Conservation (phyloP, 768 basidiomycete species). For the Phanerochaete carnosa region DNA sequence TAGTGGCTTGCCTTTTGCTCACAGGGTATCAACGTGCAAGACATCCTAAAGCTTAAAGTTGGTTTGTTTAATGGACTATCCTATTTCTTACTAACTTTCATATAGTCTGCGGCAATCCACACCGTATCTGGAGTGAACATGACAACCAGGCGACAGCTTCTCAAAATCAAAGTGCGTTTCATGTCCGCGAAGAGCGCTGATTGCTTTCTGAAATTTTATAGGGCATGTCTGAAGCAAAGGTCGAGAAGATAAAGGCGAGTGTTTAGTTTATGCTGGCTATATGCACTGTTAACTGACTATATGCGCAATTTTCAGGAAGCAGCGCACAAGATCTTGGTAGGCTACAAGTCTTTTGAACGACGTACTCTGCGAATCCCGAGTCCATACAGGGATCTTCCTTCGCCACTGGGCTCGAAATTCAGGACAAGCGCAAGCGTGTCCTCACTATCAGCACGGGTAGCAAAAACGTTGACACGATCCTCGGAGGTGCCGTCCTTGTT, state of each 20-base stretch:
- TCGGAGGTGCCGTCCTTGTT: constrained; percentile 56
- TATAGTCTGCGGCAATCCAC: constrained; percentile 73
- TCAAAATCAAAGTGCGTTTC: constrained; percentile 82
- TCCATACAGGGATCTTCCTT: constrained; percentile 81
- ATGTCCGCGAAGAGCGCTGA: constrained; percentile 1
- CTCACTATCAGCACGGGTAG: constrained; percentile 88
- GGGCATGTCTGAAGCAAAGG: constrained; percentile 97
- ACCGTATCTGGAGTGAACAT: constrained; percentile 87
- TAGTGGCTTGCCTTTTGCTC: not conserved
- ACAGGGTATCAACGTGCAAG: constrained; percentile 93
- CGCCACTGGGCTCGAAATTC: constrained; percentile 87
- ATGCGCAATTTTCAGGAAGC: constrained; percentile 60
- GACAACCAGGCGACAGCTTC: constrained; percentile 84
- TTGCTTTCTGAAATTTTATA: constrained; percentile 27
- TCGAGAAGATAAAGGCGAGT: constrained; percentile 89
- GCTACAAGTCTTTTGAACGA: constrained; percentile 11
- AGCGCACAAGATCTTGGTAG: constrained; percentile 80
- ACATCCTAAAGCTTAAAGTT: constrained; percentile 91
- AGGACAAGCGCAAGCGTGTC: constrained; percentile 80
- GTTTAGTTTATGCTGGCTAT: constrained; percentile 4
- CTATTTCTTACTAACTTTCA: constrained; percentile 1
- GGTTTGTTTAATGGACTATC: not conserved
- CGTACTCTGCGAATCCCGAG: not conserved
- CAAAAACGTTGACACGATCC: constrained; percentile 83
- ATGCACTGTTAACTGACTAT: not conserved